Evolutionary conservation across 768 basidiomycete genomes (phyloP), one percentile per base, ranked within the genome.

Genomic region (Kondoa malvinella): DNA sequence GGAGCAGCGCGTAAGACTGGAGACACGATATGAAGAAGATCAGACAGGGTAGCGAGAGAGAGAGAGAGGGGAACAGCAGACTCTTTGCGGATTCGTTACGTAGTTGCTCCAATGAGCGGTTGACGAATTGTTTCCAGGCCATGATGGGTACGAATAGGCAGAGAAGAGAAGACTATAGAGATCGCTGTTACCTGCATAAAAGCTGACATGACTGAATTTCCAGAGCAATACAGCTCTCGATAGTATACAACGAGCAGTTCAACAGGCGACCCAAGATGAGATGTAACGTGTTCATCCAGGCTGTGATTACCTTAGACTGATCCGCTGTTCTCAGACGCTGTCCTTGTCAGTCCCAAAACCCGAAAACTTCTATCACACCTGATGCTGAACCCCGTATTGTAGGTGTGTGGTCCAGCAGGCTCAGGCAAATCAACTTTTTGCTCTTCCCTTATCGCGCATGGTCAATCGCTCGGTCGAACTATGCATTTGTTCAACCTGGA

Each of bases 371-470:
- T 60, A 60, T 50, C 12, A 50, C 21, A 21, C 21, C 40, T 50
- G 40, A 8, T 50, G 8, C 40, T 50, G 12, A 8, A 8, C 40
- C 40, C 21, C 21, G 12, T 50, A 8, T 21, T 8, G 8, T 21
- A 50, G 64, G 64, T 65, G 15, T 34, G 33, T 40, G 95, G 95
- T n/a, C 95, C 95, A 61, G 95, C 95, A 1, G 95, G 95, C 63
- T 91, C 95, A 16, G 95, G 95, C 64, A 99, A 99, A 80, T 89
- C 91, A 0, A 97, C 95, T 0, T 94, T 99, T 75, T 87, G 88
- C 73, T 80, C 83, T 26, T 84, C 92, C 0, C 85, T 96, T 71
- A 81, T 97, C 69, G 92, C 88, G 12, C 94, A 97, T 78, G 84
- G 96, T 2, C 84, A 82, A 67, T 82, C 87, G 1, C 83, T 90